These are phyloP conservation scores for Sugiyamaella grinbergsii DNA, from an alignment of 1,139 yeast species.

Conservation along the genomic window DNA sequence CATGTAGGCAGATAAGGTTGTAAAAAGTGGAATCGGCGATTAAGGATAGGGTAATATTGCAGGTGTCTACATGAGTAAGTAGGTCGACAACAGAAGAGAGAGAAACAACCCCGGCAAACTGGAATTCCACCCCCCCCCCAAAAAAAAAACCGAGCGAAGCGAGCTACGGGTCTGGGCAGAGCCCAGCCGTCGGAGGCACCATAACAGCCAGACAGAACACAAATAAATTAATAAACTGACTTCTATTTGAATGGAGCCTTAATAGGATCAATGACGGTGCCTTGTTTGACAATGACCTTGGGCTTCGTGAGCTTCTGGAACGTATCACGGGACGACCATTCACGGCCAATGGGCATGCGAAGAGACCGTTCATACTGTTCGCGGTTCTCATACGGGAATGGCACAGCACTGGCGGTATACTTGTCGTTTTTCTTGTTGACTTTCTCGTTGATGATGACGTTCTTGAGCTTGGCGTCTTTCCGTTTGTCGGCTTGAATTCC, in stretches of 20 bases:
- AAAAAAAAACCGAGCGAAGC: not conserved
- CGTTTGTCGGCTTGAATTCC: slow-evolving; percentile 78
- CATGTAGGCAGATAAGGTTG: too few relatives aligned
- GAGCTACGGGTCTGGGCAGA: slow-evolving; percentile 2
- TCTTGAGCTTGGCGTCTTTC: slow-evolving; percentile 70
- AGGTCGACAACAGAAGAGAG: too few relatives aligned
- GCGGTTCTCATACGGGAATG: slow-evolving; percentile 88
- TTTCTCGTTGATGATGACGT: slow-evolving; percentile 88
- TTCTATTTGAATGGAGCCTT: slow-evolving; percentile 57
- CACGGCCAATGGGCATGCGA: slow-evolving; percentile 96
- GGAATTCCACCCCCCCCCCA: too few relatives aligned
- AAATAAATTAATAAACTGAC: not conserved
- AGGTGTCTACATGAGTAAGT: too few relatives aligned
- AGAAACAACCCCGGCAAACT: too few relatives aligned
- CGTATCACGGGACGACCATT: slow-evolving; percentile 88
- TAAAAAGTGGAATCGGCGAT: too few relatives aligned
- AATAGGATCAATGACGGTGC: slow-evolving; percentile 87
- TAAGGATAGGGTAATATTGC: too few relatives aligned
- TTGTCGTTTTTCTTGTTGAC: slow-evolving; percentile 80
- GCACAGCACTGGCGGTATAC: slow-evolving; percentile 84
- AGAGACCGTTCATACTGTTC: slow-evolving; percentile 94
- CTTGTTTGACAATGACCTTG: slow-evolving; percentile 80
- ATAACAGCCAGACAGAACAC: not conserved
- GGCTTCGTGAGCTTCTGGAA: slow-evolving; percentile 92
- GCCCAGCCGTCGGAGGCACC: not conserved